A percentile compares a stretch with the other conserved stretches of the same genome.
phyloP scores from a whole-genome alignment of 768 basidiomycete genomes.

The Daedalea quercina region DNA sequence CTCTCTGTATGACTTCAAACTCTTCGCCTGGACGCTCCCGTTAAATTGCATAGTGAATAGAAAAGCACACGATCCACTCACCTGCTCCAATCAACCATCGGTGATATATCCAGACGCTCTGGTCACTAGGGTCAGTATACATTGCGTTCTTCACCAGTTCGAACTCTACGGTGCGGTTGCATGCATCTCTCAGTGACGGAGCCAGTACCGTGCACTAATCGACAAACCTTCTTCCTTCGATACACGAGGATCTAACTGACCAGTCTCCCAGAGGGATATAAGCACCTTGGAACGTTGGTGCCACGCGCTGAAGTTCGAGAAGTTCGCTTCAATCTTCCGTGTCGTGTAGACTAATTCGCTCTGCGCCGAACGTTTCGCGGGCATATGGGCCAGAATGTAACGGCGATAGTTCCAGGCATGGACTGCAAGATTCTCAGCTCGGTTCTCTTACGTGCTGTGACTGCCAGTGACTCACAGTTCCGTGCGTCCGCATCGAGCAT shows the following conservation, averaged over 20 bases:
- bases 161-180: constrained; percentile 58
- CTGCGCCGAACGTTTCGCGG: constrained; percentile 42
- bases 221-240: constrained; percentile 62
- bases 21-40: constrained; percentile 43
- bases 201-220: background rate
- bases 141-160: constrained; percentile 89
- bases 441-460: background rate
- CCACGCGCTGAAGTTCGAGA: constrained; percentile 99
- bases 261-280: constrained; percentile 54
- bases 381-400: constrained; percentile 72
- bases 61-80: constrained; percentile 28
- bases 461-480: constrained; percentile 61
- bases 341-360: constrained; percentile 84
- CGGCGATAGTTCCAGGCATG: constrained; percentile 94
- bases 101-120: constrained; percentile 98
- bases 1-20: constrained; percentile 52
- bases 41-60: no score
- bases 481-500: constrained; percentile 88
- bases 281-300: constrained; percentile 90
- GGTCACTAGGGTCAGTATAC: constrained; percentile 95
- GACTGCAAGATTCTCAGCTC: constrained; percentile 41
- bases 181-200: background rate
- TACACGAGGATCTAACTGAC: constrained; percentile 42
- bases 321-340: constrained; percentile 87
- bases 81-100: constrained; percentile 91